phyloP scores from a whole-genome alignment of 441 rosid genomes.

The Gossypium schwendimanii region DNA sequence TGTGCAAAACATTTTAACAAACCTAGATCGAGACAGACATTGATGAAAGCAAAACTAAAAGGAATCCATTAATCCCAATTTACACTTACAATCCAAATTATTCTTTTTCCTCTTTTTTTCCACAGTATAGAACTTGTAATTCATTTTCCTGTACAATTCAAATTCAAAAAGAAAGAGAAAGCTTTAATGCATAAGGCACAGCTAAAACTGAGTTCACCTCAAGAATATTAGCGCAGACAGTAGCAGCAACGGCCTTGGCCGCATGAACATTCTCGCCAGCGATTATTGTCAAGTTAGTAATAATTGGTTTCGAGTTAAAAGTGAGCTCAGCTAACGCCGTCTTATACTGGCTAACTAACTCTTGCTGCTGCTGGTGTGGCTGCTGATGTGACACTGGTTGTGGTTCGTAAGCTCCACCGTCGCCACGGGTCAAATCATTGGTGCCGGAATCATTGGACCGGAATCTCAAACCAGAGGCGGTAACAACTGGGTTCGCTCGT shows the following conservation, averaged over 20 bases:
- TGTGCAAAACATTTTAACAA: background rate
- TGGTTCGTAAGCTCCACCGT: conserved; percentile 66
- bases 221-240: conserved; percentile 74
- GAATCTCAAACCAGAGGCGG: conserved; percentile 32
- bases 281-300: conserved; percentile 86
- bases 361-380: conserved; percentile 56
- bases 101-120: background rate
- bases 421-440: conserved; percentile 32
- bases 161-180: conserved; percentile 20
- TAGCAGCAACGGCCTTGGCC: conserved; percentile 70
- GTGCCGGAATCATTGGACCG: conserved; percentile 40
- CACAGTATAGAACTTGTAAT: background rate
- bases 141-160: conserved; percentile 23
- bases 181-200: conserved; percentile 20
- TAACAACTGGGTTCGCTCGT: conserved; percentile 23
- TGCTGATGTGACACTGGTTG: conserved; percentile 34
- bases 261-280: conserved; percentile 91
- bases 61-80: conserved; percentile 42
- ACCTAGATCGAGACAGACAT: conserved; percentile 8
- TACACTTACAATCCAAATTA: conserved; percentile 31
- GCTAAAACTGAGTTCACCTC: conserved; percentile 78
- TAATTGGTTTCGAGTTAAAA: conserved; percentile 90
- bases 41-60: conserved; percentile 14
- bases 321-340: conserved; percentile 85
- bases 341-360: conserved; percentile 87